Evolutionary conservation across 1,284 basidiomycete genomes (phyloP), one percentile per base, ranked within the genome.

Genomic region (Polyporus tsugae): DNA sequence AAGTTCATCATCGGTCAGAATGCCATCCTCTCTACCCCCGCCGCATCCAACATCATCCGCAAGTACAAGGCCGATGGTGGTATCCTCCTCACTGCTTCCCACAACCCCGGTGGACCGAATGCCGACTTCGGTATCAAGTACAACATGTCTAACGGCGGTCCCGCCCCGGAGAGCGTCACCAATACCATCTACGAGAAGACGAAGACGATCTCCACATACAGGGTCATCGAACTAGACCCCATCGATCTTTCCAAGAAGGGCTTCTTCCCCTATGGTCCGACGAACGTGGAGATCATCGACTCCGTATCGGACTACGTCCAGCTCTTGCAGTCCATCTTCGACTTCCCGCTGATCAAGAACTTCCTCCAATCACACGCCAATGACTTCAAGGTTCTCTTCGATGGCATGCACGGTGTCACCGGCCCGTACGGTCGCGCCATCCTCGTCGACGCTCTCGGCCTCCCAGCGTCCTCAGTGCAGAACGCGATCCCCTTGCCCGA

Each of bases 91-190:
- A 99, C 97, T n/a, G 97, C 97, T 35, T 94, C 91, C 72, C 97
- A 99, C 87, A 99, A 99, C 83, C 97, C 97, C 11, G 97, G 97
- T 71, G 97, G 97, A 57, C 97, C 98, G 36, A 89, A 99, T 76
- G 94, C 95, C 77, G 97, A 99, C 82, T 99, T 99, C 80, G 97
- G 97, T 70, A 98, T 99, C 89, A 99, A 99, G 84, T 99, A 98
- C 86, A 99, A 99, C 84, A 92, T 96, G 67, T 91, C 92, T 58
- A 99, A 99, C 77, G 97, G 97, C 72, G 98, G 97, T 0, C 97
- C 97, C 35, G 97, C 97, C 10, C 96, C 97, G 2, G 97, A 99
- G 83, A 89, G 85, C 73, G 93, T 99, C 67, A 99, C 97, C 25
- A 87, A 99, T 84, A 92, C 91, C 83, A 99, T 99, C 75, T 98